Base-by-base conservation (phyloP, 1,284 basidiomycete species). In the Melampsora larici-populina region DNA sequence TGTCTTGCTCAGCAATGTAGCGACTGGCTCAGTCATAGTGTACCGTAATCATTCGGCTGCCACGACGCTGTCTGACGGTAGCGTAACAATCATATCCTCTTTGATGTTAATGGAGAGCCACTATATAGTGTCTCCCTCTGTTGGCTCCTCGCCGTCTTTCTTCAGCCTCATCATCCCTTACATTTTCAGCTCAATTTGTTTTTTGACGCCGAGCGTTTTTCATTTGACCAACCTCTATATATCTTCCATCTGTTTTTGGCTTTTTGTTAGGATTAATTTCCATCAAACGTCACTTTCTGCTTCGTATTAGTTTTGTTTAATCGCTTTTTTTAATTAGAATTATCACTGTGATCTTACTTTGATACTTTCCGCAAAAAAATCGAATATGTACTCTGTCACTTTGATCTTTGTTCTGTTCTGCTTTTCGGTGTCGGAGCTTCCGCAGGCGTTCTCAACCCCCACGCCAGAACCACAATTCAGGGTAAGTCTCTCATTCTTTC, bases 151-250 rank as follows among this genome's bases (percentile, higher is more conserved):
- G 3, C 18, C 51, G 6, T 58, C 55, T 2, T 6, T 8, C 13
- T 15, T 24, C 7, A 6, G 7, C 18, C 6, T 15, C 21, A 13
- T 58, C 15, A 58, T 8, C 55, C n/a, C n/a, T 58, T 18, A 58
- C 21, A 58, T 29, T 58, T 58, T 58, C 55, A n/a, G 55, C 21
- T 29, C 55, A n/a, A 24, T 58, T 58, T n/a, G 4, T 58, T 58
- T 29, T 58, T 58, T 29, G 55, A 58, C 55, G 55, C 55, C 55
- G 55, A 49, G 55, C 55, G 55, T 43, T 58, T 58, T 58, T 58
- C n/a, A 58, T 24, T 24, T 58, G 21, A 6, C n/a, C 26, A 7
- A n/a, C 18, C 55, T 6, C 13, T 58, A 24, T 58, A 24, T 58
- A 24, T 58, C 21, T 58, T 24, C 8, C 55, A 29, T 58, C 26